These are phyloP conservation scores for Acarospora socialis DNA, from an alignment of 2,329 filamentous ascomycete genomes.

Conservation along the genomic window DNA sequence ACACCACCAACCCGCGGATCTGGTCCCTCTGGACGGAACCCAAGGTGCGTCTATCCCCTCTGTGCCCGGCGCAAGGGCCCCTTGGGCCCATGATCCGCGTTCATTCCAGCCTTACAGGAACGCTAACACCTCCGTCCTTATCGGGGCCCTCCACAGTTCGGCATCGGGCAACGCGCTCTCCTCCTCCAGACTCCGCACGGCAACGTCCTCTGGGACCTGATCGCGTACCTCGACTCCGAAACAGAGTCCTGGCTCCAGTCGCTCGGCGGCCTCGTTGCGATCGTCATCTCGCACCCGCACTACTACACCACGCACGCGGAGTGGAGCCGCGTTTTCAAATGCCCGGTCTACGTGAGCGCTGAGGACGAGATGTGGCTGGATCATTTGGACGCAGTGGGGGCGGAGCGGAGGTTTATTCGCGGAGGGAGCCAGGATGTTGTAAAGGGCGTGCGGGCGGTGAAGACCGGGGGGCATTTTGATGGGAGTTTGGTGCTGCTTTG, in stretches of 20 bases:
- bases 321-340: conserved; percentile 56
- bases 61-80: neutral
- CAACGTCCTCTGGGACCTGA: conserved; percentile 68
- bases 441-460: conserved; percentile 45
- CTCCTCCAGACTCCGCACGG: conserved; percentile 50
- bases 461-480: conserved; percentile 66
- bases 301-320: conserved; percentile 65
- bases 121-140: too few species aligned
- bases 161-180: conserved; percentile 61
- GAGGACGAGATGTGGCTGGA: conserved; percentile 55
- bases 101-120: conserved; percentile 36
- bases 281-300: conserved; percentile 68
- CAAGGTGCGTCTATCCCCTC: conserved; percentile 17
- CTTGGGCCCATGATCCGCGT: conserved; percentile 18
- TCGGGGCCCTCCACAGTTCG: conserved; percentile 49
- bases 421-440: conserved; percentile 18
- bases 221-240: conserved; percentile 52
- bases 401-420: conserved; percentile 13
- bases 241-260: conserved; percentile 47
- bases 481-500: conserved; percentile 56
- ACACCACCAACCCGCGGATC: conserved; percentile 18
- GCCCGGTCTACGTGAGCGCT: conserved; percentile 52
- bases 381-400: conserved; percentile 28
- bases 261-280: conserved; percentile 53
- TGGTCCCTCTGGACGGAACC: conserved; percentile 32